Evolutionary conservation across 495 filamentous ascomycete species (phyloP).

Genomic region (Penicillium silybi): DNA sequence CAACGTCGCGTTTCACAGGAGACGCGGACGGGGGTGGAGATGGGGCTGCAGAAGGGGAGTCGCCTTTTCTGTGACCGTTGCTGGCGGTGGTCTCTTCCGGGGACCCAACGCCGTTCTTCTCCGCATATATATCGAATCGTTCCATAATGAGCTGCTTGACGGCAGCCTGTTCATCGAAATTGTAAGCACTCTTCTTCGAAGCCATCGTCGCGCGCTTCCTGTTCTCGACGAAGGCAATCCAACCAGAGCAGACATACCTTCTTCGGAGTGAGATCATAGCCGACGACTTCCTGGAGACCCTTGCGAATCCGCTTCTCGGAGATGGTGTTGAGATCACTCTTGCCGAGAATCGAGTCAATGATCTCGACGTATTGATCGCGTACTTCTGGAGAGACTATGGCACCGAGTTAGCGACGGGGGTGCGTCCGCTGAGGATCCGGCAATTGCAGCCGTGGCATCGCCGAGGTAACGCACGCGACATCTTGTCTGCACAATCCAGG

Average conservation of each 20-base stretch:
- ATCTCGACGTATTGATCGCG: constrained; percentile 70
- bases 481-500: constrained; percentile 18
- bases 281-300: constrained; percentile 69
- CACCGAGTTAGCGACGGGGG: constrained; percentile 9
- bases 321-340: constrained; percentile 81
- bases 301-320: constrained; percentile 91
- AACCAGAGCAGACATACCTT: constrained; percentile 58
- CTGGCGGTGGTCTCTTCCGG: constrained; percentile 32
- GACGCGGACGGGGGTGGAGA: constrained; percentile 50
- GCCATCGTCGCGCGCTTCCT: not conserved
- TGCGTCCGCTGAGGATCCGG: constrained; percentile 10
- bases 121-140: constrained; percentile 78
- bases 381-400: constrained; percentile 62
- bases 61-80: constrained; percentile 41
- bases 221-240: not conserved
- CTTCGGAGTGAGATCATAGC: constrained; percentile 78
- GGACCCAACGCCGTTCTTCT: constrained; percentile 38
- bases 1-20: constrained; percentile 53
- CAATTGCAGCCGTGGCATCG: constrained; percentile 15
- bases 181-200: not conserved
- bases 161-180: constrained; percentile 50
- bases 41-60: constrained; percentile 31
- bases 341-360: constrained; percentile 85
- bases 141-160: constrained; percentile 82
- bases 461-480: constrained; percentile 42